Conservation (phyloP, 1,139 yeast genomes). For the Meyerozyma elateridarum region DNA sequence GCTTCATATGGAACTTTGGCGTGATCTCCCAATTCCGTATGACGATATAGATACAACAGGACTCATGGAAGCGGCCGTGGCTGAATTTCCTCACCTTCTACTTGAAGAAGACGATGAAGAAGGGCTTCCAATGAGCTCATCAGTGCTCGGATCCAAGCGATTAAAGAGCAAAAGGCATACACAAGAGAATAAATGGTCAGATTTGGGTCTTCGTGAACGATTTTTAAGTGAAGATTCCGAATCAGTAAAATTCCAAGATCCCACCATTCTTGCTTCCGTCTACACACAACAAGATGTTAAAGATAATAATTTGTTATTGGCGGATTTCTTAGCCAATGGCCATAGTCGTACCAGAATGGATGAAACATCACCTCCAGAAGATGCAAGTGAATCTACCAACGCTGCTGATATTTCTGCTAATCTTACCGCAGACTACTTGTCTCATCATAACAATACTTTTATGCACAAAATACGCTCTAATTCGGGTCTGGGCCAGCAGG, state of each 20-base stretch:
- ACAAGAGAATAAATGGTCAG: slow-evolving; percentile 1
- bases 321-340: slow-evolving; percentile 4
- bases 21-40: neutral
- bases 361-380: slow-evolving; percentile 1
- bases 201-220: neutral
- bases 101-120: slow-evolving; percentile 3
- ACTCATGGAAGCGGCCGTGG: neutral
- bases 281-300: neutral
- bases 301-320: neutral
- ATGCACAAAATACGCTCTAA: slow-evolving; percentile 9
- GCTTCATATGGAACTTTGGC: slow-evolving; percentile 1
- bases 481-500: slow-evolving; percentile 6
- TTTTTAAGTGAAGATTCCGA: neutral
- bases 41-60: slow-evolving; percentile 1
- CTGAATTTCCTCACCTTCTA: neutral
- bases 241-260: neutral
- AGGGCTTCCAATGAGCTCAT: slow-evolving; percentile 1
- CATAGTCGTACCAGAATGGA: neutral
- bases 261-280: neutral
- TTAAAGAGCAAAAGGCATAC: neutral
- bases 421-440: slow-evolving; percentile 7
- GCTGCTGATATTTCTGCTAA: slow-evolving; percentile 2
- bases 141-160: neutral
- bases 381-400: neutral
- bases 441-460: slow-evolving; percentile 12